Evolutionary conservation across 148 eudicot genomes (phyloP).

Genomic region (Polygonum aviculare): DNA sequence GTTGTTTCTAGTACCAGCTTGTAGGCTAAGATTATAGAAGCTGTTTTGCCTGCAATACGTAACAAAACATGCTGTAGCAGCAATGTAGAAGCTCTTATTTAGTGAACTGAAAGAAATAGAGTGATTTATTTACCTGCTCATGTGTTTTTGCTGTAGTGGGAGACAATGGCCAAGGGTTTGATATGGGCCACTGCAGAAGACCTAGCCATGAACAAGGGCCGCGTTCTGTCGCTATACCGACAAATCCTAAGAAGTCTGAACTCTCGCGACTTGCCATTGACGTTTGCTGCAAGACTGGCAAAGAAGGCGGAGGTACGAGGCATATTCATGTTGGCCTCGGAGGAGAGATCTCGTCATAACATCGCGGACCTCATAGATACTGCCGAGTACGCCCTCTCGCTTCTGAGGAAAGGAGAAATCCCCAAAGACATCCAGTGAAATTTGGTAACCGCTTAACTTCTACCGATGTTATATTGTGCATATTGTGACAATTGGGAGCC

Average conservation of each 20-base stretch:
- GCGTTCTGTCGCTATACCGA: constrained; percentile 53
- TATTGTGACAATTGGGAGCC: too few relatives aligned
- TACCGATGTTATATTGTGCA: too few relatives aligned
- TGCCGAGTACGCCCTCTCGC: constrained; percentile 61
- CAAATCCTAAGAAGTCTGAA: constrained; percentile 54
- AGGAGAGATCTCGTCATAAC: constrained; percentile 60
- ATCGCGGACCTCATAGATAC: constrained; percentile 56
- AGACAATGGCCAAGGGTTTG: constrained; percentile 50
- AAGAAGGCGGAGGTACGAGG: constrained; percentile 72
- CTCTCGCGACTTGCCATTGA: constrained; percentile 55
- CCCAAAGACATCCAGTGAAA: constrained; percentile 50
- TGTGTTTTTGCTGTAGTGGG: not conserved
- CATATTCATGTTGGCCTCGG: constrained; percentile 59
- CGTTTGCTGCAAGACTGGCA: constrained; percentile 49
- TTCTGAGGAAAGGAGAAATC: constrained; percentile 65
- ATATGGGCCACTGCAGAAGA: constrained; percentile 77
- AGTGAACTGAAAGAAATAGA: not conserved
- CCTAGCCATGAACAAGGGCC: constrained; percentile 43
- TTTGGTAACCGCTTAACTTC: not conserved
- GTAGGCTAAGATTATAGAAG: not conserved
- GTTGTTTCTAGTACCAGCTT: not conserved
- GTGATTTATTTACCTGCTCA: not conserved
- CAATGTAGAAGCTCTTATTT: not conserved
- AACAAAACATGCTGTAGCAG: too few relatives aligned
- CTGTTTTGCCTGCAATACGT: not conserved